phyloP scores from a whole-genome alignment of 192 early-diverging fungal genomes.

The Spizellomyces punctatus region DNA sequence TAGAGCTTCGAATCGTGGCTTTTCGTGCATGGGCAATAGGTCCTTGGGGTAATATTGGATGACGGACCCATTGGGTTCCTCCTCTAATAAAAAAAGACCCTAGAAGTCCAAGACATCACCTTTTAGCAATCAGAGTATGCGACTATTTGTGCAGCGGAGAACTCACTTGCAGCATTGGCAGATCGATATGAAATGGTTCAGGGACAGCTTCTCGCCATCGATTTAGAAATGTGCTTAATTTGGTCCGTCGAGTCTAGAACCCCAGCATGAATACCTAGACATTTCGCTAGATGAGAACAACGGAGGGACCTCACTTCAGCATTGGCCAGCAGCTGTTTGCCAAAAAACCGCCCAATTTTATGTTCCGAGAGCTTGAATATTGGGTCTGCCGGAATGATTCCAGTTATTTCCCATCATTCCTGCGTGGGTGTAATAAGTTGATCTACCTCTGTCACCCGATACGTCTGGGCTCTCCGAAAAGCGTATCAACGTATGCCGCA shows the following conservation, averaged over 20 bases:
- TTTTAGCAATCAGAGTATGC: neutral
- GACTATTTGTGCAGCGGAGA: neutral
- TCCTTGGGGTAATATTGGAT: conserved; percentile 41
- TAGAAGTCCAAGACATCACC: neutral
- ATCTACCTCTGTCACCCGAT: conserved; percentile 3
- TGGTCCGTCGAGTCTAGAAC: conserved; percentile 12
- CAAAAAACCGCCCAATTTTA: conserved; percentile 39
- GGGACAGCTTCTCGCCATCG: conserved; percentile 35
- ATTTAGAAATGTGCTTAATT: conserved; percentile 28
- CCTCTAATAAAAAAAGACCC: conserved; percentile 35
- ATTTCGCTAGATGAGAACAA: neutral
- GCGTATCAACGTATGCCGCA: conserved; percentile 22
- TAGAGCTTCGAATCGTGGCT: conserved; percentile 42
- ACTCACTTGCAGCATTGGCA: conserved; percentile 35
- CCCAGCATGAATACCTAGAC: neutral
- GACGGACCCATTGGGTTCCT: neutral
- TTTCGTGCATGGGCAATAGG: conserved; percentile 37
- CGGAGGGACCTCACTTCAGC: conserved; percentile 20
- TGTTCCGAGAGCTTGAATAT: conserved; percentile 15
- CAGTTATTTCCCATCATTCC: neutral
- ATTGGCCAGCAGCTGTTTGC: conserved; percentile 37
- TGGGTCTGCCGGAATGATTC: neutral
- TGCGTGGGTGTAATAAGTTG: neutral
- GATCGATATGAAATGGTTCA: conserved; percentile 12
- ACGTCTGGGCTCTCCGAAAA: conserved; percentile 14